Evolutionary conservation across 2,329 filamentous ascomycete species (phyloP), one percentile per base, ranked within the genome.

Genomic region (Ophiostoma sp.): DNA sequence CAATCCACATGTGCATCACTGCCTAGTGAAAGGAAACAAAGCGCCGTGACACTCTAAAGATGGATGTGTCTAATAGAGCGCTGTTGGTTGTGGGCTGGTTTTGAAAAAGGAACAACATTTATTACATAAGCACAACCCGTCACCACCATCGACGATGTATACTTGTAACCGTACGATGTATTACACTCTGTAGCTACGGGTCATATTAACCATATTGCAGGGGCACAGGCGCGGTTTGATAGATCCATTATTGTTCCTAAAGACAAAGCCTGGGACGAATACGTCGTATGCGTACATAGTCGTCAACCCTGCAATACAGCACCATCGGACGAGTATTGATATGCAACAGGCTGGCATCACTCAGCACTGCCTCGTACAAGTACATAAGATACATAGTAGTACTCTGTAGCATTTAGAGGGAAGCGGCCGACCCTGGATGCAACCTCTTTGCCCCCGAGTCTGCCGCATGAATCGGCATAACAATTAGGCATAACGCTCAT

Each of bases 331-430:
- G 44, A 48, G 44, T 20, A 41, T 48, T 20, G 44, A 17, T 44
- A 39, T 44, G 17, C 17, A 48, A 48, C 20, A 48, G 44, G 17
- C 44, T 20, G 10, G 36, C 36, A 10, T n/a, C 20, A 39, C 10
- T 39, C 17, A 57, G 52, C 52, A 57, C 52, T 57, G 52, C 52
- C 52, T 57, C 52, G 52, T 57, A 57, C n/a, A 57, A 31, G n/a
- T 27, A 48, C 15, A 17, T 48, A 15, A 41, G 39, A 41, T 41
- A 41, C 39, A 41, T 41, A 41, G 2, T 0, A 8, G 36, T 39
- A 41, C 39, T 41, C 39, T 41, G 39, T 41, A 27, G 13, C n/a
- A 8, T n/a, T 17, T 4, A 23, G 17, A 57, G n/a, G 44, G 52
- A 23, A 11, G 10, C n/a, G 27, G n/a, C n/a, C 0, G 48, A 57